Conservation (phyloP, 345 rosid species). For the Cochlearia excelsa region DNA sequence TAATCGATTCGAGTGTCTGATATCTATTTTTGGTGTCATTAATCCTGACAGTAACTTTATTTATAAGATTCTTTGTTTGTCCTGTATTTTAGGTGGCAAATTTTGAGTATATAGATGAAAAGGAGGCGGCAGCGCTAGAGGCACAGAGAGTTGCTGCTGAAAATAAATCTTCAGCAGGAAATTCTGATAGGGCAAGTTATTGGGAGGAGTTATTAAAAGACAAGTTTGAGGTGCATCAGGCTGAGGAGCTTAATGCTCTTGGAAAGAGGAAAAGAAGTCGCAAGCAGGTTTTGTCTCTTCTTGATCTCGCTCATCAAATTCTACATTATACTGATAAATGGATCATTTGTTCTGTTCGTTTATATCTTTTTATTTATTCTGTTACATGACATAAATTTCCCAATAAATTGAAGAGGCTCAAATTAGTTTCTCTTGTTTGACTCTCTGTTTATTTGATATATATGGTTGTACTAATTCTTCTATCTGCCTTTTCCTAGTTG, state of each 20-base stretch:
- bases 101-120: slow-evolving; percentile 90
- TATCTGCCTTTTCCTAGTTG: slow-evolving; percentile 47
- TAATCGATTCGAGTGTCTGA: neutral
- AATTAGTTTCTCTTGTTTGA: neutral
- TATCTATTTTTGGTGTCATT: slow-evolving; percentile 4
- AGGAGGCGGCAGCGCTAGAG: slow-evolving; percentile 62
- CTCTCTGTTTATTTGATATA: neutral
- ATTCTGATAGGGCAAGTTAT: slow-evolving; percentile 65
- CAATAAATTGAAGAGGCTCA: no score
- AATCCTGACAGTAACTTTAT: neutral
- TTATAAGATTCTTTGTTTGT: slow-evolving; percentile 3
- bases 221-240: slow-evolving; percentile 72
- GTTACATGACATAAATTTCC: neutral
- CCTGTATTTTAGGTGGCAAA: slow-evolving; percentile 76
- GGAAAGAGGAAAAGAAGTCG: slow-evolving; percentile 97
- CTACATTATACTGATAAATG: slow-evolving; percentile 13
- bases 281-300: slow-evolving; percentile 65
- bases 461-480: slow-evolving; percentile 29
- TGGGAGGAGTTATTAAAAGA: slow-evolving; percentile 96
- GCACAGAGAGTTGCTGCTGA: slow-evolving; percentile 60
- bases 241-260: slow-evolving; percentile 75
- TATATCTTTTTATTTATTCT: slow-evolving; percentile 2
- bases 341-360: neutral
- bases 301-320: slow-evolving; percentile 11
- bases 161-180: slow-evolving; percentile 46